Evolutionary conservation across 768 basidiomycete species (phyloP), one percentile per base, ranked within the genome.

Genomic region (Boletus subparvulus): DNA sequence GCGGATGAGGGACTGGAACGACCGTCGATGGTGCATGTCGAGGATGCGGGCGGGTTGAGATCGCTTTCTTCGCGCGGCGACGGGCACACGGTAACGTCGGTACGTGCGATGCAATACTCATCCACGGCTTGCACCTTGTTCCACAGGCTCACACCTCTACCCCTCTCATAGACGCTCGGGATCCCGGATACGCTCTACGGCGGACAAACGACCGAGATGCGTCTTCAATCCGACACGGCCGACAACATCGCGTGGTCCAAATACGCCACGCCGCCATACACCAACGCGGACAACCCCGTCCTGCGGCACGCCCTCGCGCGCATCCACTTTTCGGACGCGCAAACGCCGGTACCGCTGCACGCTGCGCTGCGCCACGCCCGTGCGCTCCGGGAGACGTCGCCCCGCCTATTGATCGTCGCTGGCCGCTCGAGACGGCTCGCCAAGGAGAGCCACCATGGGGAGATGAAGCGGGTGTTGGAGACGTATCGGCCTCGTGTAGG

Each of bases 341-440:
- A 75, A 3, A 81, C 88, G 3, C 81, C 86, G 0, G 61, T 71
- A 2, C 90, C 87, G 0, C 73, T 95, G 8, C 84, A 83, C 46
- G 78, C 84, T 0, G 73, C 87, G 43, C 72, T 77, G 10, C 58
- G 67, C 6, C 78, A 80, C 19, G 84, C 83, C 0, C 28, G 63
- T 35, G n/a, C 52, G 53, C 46, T 68, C 3, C 58, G 45, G n/a
- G 62, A 67, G 26, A 61, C 62, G 1, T 62, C 71, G 40, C 66
- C 77, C 41, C 74, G 82, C 2, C 66, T 92, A 32, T 67, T 94
- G 16, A 69, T 90, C 37, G 78, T 95, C 13, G 72, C 82, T 2
- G 94, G 95, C 0, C 84, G 94, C 7, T 89, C 88, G 45, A 75
- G 89, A 37, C 73, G 87, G n/a, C 70, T 90, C 33, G 87, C 88